Conservation (phyloP, 2,329 filamentous ascomycete species). For the Cladosporium sp. region DNA sequence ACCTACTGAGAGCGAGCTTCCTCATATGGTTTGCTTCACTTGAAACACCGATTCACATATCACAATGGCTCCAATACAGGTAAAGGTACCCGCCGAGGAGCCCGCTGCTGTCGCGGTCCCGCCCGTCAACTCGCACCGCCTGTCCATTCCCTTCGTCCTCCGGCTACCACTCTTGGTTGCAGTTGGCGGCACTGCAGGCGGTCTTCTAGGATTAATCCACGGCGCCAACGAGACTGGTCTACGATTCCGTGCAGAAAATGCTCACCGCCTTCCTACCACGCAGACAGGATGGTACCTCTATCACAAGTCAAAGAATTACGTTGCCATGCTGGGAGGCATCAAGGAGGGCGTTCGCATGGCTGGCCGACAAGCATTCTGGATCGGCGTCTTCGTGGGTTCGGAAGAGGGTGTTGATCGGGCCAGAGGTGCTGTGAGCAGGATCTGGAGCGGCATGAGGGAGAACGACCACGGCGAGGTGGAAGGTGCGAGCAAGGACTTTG, state of each 20-base stretch:
- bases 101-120: background rate
- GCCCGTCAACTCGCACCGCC: conserved; percentile 28
- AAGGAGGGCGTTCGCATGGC: conserved; percentile 78
- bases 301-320: conserved; percentile 97
- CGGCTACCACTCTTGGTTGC: conserved; percentile 34
- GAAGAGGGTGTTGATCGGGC: conserved; percentile 80
- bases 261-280: conserved; percentile 82
- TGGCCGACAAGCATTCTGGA: conserved; percentile 68
- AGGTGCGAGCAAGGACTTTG: conserved; percentile 62
- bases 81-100: background rate
- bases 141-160: conserved; percentile 35
- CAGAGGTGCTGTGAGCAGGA: conserved; percentile 40
- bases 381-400: conserved; percentile 72
- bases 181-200: conserved; percentile 30
- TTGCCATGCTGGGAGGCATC: conserved; percentile 73
- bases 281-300: conserved; percentile 96
- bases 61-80: background rate
- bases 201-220: conserved; percentile 36
- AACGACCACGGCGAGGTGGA: conserved; percentile 37
- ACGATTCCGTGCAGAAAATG: conserved; percentile 92
- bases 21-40: background rate
- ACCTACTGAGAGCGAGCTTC: background rate
- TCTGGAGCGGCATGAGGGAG: conserved; percentile 26
- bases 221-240: conserved; percentile 53
- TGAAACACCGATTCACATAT: background rate